These are phyloP conservation scores for Cymbopogon flexuosus DNA, from an alignment of 202 grass and related monocot genomes.

Conservation along the genomic window DNA sequence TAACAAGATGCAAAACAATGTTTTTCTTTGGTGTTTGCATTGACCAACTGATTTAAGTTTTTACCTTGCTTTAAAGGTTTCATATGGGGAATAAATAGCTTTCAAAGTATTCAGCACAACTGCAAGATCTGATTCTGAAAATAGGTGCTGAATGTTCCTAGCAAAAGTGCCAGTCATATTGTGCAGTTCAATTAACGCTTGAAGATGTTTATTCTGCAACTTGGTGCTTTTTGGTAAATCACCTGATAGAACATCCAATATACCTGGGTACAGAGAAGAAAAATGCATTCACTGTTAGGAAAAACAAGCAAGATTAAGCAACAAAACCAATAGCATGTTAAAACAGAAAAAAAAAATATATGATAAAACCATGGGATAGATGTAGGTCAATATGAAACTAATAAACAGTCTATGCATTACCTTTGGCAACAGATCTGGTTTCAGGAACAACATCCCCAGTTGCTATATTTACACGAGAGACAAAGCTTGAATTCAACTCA, in stretches of 20 bases:
- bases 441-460: slow-evolving; percentile 94
- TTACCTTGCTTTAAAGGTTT: slow-evolving; percentile 84
- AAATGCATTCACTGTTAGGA: not conserved
- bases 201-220: slow-evolving; percentile 83
- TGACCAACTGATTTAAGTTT: slow-evolving; percentile 1
- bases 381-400: not conserved
- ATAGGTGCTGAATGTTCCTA: slow-evolving; percentile 89
- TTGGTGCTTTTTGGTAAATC: slow-evolving; percentile 88
- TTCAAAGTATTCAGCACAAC: slow-evolving; percentile 74
- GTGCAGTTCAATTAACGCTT: slow-evolving; percentile 86
- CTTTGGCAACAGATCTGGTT: slow-evolving; percentile 91
- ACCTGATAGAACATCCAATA: slow-evolving; percentile 90
- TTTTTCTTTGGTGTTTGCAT: not conserved
- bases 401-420: slow-evolving; percentile 31
- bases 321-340: slow-evolving; percentile 12
- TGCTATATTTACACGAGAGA: slow-evolving; percentile 74
- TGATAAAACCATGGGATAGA: not conserved
- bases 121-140: slow-evolving; percentile 70
- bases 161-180: slow-evolving; percentile 89
- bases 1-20: not conserved
- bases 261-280: slow-evolving; percentile 52
- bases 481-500: slow-evolving; percentile 78
- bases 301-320: not conserved
- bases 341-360: slow-evolving; percentile 8
- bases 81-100: slow-evolving; percentile 96